Evolutionary conservation across 441 rosid species (phyloP).

Genomic region (Sinapis alba): DNA sequence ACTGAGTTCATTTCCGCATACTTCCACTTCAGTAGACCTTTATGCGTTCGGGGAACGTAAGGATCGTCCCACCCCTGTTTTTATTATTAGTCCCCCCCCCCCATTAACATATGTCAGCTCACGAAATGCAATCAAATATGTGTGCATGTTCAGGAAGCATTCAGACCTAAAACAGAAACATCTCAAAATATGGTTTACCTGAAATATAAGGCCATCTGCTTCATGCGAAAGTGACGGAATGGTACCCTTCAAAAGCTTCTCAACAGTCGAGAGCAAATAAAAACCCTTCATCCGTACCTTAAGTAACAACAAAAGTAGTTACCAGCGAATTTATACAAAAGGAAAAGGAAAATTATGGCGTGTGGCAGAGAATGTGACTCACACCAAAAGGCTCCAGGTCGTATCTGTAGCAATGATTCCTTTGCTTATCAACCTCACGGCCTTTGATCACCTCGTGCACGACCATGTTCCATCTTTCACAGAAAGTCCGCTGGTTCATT

Average conservation of each 20-base stretch:
- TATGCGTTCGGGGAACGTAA: constrained; percentile 89
- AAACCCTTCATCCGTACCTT: constrained; percentile 95
- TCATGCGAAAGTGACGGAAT: constrained; percentile 93
- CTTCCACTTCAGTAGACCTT: constrained; percentile 98
- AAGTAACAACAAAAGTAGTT: neutral
- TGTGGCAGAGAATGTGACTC: constrained; percentile 25
- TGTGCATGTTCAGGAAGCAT: neutral
- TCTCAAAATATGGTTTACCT: constrained; percentile 48
- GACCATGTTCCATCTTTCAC: constrained; percentile 91
- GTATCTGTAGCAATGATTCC: constrained; percentile 73
- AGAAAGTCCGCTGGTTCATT: constrained; percentile 80
- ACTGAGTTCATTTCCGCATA: constrained; percentile 93
- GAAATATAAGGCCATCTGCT: constrained; percentile 96
- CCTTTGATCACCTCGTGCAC: constrained; percentile 77
- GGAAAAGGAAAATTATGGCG: neutral
- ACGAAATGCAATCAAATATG: neutral
- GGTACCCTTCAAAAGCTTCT: constrained; percentile 70
- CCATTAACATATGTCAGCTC: neutral
- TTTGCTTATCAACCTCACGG: constrained; percentile 69
- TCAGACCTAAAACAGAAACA: neutral
- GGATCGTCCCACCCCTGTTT: constrained; percentile 99
- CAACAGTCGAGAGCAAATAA: constrained; percentile 85
- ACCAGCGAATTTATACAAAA: neutral
- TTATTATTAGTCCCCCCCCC: neutral
- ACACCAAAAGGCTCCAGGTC: constrained; percentile 96